Conservation (phyloP, 257 asterid species). For the Lantana camara region DNA sequence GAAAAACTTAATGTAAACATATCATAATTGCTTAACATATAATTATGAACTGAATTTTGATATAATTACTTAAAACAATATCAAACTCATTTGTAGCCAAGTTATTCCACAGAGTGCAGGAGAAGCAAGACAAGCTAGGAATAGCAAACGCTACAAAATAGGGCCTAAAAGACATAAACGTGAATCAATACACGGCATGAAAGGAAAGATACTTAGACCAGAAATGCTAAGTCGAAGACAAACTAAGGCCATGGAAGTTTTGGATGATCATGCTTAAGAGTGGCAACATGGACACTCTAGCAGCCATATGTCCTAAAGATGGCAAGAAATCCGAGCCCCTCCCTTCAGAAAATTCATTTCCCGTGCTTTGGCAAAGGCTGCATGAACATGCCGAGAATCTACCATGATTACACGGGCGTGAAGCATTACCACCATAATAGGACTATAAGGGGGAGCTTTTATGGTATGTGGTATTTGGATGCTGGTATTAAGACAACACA, state of each 20-base stretch:
- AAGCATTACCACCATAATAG: slow-evolving; percentile 22
- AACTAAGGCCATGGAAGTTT: slow-evolving; percentile 50
- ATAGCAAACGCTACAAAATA: slow-evolving; percentile 23
- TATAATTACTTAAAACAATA: too few relatives aligned
- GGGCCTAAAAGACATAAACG: slow-evolving; percentile 17
- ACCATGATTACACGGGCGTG: slow-evolving; percentile 48
- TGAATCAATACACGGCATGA: slow-evolving; percentile 44
- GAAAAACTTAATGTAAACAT: too few relatives aligned
- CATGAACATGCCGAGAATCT: slow-evolving; percentile 54
- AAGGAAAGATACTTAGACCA: slow-evolving; percentile 46
- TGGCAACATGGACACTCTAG: slow-evolving; percentile 56
- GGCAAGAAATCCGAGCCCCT: slow-evolving; percentile 42
- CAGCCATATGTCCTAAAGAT: slow-evolving; percentile 51
- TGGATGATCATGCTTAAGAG: slow-evolving; percentile 62
- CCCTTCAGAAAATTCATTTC: slow-evolving; percentile 35
- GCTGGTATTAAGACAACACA: slow-evolving; percentile 30
- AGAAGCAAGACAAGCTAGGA: slow-evolving; percentile 46
- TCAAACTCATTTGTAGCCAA: slow-evolving; percentile 33
- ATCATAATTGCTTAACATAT: too few relatives aligned
- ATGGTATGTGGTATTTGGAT: slow-evolving; percentile 55
- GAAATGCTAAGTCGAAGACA: slow-evolving; percentile 49
- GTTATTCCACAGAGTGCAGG: slow-evolving; percentile 43
- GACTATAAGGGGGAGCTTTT: slow-evolving; percentile 47
- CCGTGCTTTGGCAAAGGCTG: slow-evolving; percentile 59
- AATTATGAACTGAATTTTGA: too few relatives aligned